Evolutionary conservation across 2,329 filamentous ascomycete genomes (phyloP), one percentile per base, ranked within the genome.

Genomic region (Trichoderma sp.): DNA sequence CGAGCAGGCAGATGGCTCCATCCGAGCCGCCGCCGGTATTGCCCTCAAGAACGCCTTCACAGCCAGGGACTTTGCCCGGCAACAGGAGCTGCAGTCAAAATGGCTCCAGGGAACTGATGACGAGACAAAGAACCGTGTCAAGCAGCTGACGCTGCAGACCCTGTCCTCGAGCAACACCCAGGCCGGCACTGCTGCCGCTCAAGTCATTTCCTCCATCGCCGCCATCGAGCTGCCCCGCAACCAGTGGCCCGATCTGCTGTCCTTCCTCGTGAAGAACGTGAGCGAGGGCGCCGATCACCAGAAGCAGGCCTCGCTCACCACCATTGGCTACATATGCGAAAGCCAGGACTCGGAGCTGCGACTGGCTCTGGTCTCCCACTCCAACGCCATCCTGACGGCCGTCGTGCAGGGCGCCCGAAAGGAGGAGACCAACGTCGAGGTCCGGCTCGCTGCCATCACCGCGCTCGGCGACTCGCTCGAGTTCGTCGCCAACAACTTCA

Each of bases 261-360:
- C 87, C 67, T 86, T 85, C 41, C 84, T 99, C 71, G 95, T 99
- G 70, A 90, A 94, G 78, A 97, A 95, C 78, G 93, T 99, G 70
- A 94, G 91, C 77, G 87, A 89, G 70, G 95, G 94, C 70, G 86
- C 84, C 73, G 90, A 93, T 75, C 88, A 93, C 79, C 88, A 96
- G 77, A 99, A 98, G 84, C 93, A 97, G 81, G 85, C 93, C 48
- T 98, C 94, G 51, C 82, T 99, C 74, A 94, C 92, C 65, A 90
- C 94, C n/a, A 97, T 99, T 78, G 95, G 95, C 72, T 99, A 95
- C 81, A 94, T 99, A 73, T 99, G 95, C 84, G 95, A 99, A 79
- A 94, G 91, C 72, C 92, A 96, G 74, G 95, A 99, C 75, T 75
- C 86, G 56, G 93, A 97, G 67, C 86, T 99, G 59, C 87, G 95